Conservation (phyloP, 2,329 filamentous ascomycete genomes). For the Fusarium aywerte region DNA sequence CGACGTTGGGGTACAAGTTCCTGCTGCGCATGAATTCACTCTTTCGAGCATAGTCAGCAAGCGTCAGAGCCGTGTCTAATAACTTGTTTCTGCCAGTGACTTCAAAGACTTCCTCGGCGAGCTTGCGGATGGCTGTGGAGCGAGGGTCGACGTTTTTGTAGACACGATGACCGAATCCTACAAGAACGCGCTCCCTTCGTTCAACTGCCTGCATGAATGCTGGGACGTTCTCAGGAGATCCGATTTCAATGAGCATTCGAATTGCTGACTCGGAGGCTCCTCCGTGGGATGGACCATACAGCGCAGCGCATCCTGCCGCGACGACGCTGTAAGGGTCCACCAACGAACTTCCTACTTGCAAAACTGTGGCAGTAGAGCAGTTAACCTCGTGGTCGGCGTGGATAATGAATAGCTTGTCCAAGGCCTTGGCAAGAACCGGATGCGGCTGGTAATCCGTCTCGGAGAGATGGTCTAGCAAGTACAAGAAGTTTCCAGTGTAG, state of each 20-base stretch:
- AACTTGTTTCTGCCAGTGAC: constrained; percentile 63
- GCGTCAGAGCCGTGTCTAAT: constrained; percentile 59
- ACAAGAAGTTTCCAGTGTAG: constrained; percentile 66
- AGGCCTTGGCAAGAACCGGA: constrained; percentile 60
- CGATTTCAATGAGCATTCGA: constrained; percentile 63
- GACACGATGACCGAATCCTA: constrained; percentile 66
- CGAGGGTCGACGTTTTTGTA: constrained; percentile 66
- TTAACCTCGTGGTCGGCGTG: constrained; percentile 70
- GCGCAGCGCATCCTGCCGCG: constrained; percentile 62
- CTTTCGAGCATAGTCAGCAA: constrained; percentile 58
- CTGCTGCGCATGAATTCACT: constrained; percentile 61
- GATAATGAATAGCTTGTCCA: constrained; percentile 65
- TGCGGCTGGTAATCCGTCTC: constrained; percentile 60
- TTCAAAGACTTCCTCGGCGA: constrained; percentile 62
- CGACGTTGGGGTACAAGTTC: constrained; percentile 63
- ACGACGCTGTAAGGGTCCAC: constrained; percentile 67
- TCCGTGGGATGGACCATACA: constrained; percentile 68
- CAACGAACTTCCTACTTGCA: constrained; percentile 66
- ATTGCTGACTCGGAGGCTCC: constrained; percentile 69
- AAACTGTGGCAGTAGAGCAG: constrained; percentile 64
- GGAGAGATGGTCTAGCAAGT: constrained; percentile 64
- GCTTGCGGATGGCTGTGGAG: constrained; percentile 59
- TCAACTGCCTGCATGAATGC: constrained; percentile 62
- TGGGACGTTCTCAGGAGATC: constrained; percentile 61
- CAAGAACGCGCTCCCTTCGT: constrained; percentile 61